These are phyloP conservation scores for Lathyrus aphaca DNA, from an alignment of 306 rosid genomes.

Conservation along the genomic window DNA sequence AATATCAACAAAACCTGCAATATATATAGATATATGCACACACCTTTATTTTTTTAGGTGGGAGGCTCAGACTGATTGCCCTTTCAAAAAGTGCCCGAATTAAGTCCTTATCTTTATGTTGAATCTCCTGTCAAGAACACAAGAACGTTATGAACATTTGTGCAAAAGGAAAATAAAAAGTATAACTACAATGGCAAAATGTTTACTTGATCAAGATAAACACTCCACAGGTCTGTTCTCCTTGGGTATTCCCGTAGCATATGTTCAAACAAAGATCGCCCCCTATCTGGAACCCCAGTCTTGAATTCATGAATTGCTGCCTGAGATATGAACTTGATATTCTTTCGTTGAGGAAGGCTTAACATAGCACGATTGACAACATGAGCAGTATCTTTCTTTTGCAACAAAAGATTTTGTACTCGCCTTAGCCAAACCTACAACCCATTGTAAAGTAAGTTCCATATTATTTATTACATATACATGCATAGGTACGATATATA, in stretches of 20 bases:
- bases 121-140: slow-evolving; percentile 70
- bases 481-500: slow-evolving; percentile 13
- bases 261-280: slow-evolving; percentile 88
- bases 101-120: slow-evolving; percentile 67
- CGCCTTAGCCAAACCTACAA: slow-evolving; percentile 87
- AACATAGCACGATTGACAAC: slow-evolving; percentile 58
- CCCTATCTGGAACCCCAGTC: slow-evolving; percentile 81
- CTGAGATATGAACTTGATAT: slow-evolving; percentile 77
- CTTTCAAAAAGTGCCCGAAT: slow-evolving; percentile 88
- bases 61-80: slow-evolving; percentile 84
- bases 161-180: slow-evolving; percentile 1
- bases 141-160: slow-evolving; percentile 28
- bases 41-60: slow-evolving; percentile 90
- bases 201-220: slow-evolving; percentile 93
- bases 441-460: slow-evolving; percentile 30
- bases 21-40: slow-evolving; percentile 15
- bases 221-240: slow-evolving; percentile 88
- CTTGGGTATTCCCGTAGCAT: slow-evolving; percentile 77
- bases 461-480: not conserved
- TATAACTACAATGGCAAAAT: not conserved
- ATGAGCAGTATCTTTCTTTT: slow-evolving; percentile 63
- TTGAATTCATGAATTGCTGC: slow-evolving; percentile 89
- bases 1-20: slow-evolving; percentile 6
- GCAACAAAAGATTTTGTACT: slow-evolving; percentile 61
- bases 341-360: slow-evolving; percentile 79